Base-by-base conservation (phyloP, 192 early-diverging fungal species). In the Entomortierella parvispora region DNA sequence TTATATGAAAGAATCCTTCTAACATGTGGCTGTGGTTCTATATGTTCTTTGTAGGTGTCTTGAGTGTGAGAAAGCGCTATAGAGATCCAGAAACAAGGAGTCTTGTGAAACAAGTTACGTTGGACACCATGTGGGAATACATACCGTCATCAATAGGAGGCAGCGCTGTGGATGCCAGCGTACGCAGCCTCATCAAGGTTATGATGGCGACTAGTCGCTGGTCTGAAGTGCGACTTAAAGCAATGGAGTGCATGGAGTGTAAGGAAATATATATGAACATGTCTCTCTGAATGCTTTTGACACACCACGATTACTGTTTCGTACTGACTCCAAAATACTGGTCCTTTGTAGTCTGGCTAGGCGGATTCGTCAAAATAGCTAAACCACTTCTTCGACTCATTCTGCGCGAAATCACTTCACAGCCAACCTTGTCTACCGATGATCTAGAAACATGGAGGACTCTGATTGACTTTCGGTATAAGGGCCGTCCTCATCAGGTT, bases 311-410 rank as follows among this genome's bases (percentile, higher is more conserved):
- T n/a, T n/a, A n/a, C n/a, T n/a, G n/a, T n/a, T n/a, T n/a, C n/a
- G n/a, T n/a, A n/a, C n/a, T n/a, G n/a, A n/a, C n/a, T n/a, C n/a
- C n/a, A n/a, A n/a, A n/a, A n/a, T n/a, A n/a, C n/a, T n/a, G n/a
- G n/a, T n/a, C n/a, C n/a, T n/a, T n/a, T n/a, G n/a, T n/a, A 77
- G 74, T 68, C 61, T 77, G 74, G 74, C 65, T 77, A 2, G 74
- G 74, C 3, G 60, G 26, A 20, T 77, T 77, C 18, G 46, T 68
- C 29, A 77, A 77, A 42, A 63, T 12, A 23, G 74, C 65, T 2
- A 77, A 77, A n/a, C 55, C 61, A 2, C 63, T 77, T 9, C 55
- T 77, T 14, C 59, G 74, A 40, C 46, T 68, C 18, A 50, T 68
- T 29, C 61, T 77, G 0, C 59, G 74, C 1, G 65, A 68, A n/a